These are phyloP conservation scores for Mycena filopes DNA, from an alignment of 768 basidiomycete genomes.

Conservation along the genomic window DNA sequence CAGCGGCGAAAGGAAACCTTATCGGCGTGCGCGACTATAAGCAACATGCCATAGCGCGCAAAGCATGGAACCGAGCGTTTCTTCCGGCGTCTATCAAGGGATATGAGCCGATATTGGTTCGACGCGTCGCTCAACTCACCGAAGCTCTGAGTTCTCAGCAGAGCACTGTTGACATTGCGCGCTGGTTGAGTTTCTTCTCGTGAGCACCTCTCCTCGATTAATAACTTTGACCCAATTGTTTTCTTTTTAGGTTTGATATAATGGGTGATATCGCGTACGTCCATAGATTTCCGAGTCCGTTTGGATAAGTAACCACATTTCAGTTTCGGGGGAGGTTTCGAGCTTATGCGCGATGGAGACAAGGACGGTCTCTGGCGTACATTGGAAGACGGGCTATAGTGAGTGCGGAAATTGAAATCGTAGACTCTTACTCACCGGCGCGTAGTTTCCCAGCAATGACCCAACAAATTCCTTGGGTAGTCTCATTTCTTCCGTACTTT, in stretches of 20 bases:
- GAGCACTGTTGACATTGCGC: constrained; percentile 11
- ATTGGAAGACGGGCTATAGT: constrained; percentile 17
- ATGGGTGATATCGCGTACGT: constrained; percentile 29
- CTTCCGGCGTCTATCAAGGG: constrained; percentile 18
- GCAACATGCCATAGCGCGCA: background rate
- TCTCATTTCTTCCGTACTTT: background rate
- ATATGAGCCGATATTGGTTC: constrained; percentile 19
- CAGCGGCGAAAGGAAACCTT: constrained; percentile 20
- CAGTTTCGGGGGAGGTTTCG: constrained; percentile 26
- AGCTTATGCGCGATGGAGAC: constrained; percentile 26
- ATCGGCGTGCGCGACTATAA: background rate
- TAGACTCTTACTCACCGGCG: too few species aligned
- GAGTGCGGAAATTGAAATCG: background rate
- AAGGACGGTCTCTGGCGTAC: constrained; percentile 19
- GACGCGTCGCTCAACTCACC: constrained; percentile 22
- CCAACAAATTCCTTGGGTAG: constrained; percentile 18
- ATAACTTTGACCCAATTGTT: too few species aligned
- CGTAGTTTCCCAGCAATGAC: constrained; percentile 17
- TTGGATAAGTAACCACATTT: background rate
- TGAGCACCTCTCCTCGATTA: background rate
- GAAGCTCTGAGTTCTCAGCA: constrained; percentile 9
- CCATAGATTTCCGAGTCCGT: too few species aligned
- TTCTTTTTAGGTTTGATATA: constrained; percentile 15
- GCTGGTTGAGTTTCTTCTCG: constrained; percentile 27
- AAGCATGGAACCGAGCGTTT: constrained; percentile 19